Evolutionary conservation across 2,329 filamentous ascomycete species (phyloP).

Genomic region (Penicillium sp.): DNA sequence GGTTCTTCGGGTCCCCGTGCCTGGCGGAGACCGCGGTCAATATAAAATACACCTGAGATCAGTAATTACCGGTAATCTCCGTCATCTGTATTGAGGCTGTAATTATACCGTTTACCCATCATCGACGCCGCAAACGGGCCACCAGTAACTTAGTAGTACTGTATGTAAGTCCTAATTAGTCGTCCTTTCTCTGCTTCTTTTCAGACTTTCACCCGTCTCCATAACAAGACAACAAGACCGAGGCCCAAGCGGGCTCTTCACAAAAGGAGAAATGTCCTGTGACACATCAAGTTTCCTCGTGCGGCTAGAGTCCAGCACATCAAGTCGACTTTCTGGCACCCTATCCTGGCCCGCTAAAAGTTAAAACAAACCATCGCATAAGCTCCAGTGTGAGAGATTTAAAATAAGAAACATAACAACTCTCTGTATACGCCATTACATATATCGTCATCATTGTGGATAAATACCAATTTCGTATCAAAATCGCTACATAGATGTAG

Average conservation of each 20-base stretch:
- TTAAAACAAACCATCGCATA: slow-evolving; percentile 1
- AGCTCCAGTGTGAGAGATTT: neutral
- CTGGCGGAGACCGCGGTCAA: neutral
- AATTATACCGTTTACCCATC: slow-evolving; percentile 19
- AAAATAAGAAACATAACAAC: neutral
- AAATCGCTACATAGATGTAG: neutral
- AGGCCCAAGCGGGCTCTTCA: neutral
- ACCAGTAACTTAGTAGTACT: neutral
- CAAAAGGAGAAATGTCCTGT: neutral
- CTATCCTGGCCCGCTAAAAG: slow-evolving; percentile 3
- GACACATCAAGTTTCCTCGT: slow-evolving; percentile 10
- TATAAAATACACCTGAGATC: neutral
- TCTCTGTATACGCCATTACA: neutral
- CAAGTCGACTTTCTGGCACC: neutral
- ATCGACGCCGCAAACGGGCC: slow-evolving; percentile 18
- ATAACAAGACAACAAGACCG: neutral
- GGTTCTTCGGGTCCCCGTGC: slow-evolving; percentile 2
- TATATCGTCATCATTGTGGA: slow-evolving; percentile 1
- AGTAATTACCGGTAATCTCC: slow-evolving; percentile 2
- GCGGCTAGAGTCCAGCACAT: slow-evolving; percentile 1
- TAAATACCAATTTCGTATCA: neutral
- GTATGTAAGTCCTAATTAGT: too few relatives aligned
- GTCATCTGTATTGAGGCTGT: neutral
- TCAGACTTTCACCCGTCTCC: neutral
- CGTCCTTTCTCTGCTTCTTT: neutral